Conservation (phyloP, 768 basidiomycete genomes). For the Coprinopsis cinerea region DNA sequence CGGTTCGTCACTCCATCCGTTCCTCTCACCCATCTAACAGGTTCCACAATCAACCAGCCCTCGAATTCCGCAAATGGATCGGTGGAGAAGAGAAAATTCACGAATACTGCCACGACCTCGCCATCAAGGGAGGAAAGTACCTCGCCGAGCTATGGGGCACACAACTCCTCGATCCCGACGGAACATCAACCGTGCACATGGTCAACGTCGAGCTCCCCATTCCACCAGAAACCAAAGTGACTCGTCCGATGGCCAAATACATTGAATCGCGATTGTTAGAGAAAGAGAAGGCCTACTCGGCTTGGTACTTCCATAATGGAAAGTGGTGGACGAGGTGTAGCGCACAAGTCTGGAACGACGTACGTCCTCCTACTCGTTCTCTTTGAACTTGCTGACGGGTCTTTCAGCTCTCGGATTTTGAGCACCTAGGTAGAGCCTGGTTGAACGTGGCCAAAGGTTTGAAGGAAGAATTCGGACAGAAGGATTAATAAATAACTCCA, state of each 20-base stretch:
- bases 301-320: conserved; percentile 29
- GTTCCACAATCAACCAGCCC: conserved; percentile 32
- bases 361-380: conserved; percentile 8
- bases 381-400: neutral
- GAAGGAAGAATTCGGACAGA: conserved; percentile 17
- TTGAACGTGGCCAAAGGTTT: conserved; percentile 30
- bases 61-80: conserved; percentile 66
- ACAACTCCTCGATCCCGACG: conserved; percentile 46
- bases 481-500: no score
- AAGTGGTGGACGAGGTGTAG: conserved; percentile 36
- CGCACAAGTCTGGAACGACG: conserved; percentile 37
- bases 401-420: conserved; percentile 35
- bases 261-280: conserved; percentile 25
- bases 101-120: conserved; percentile 64
- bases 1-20: conserved; percentile 31
- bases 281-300: conserved; percentile 25
- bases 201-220: conserved; percentile 38
- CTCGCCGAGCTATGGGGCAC: conserved; percentile 62
- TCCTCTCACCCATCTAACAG: neutral
- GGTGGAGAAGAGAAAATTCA: conserved; percentile 75
- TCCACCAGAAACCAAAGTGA: conserved; percentile 12
- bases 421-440: conserved; percentile 32
- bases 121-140: conserved; percentile 55
- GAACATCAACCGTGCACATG: conserved; percentile 66
- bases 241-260: conserved; percentile 14